Evolutionary conservation across 345 rosid genomes (phyloP).

Genomic region (Cardamine occulta): DNA sequence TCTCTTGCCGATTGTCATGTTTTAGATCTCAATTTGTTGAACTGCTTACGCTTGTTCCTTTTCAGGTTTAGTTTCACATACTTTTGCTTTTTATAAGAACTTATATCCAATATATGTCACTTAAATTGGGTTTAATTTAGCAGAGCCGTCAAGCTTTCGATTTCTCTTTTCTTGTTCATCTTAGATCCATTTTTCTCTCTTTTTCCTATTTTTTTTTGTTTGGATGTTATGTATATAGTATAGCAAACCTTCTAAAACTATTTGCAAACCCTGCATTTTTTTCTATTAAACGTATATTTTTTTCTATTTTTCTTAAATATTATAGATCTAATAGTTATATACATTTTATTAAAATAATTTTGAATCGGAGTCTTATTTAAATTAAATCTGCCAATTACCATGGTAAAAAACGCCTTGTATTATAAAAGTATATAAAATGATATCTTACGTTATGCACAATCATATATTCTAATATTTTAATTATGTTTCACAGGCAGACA

Average conservation of each 20-base stretch:
- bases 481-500: slow-evolving; percentile 59
- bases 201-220: background rate
- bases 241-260: background rate
- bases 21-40: background rate
- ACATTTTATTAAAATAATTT: background rate
- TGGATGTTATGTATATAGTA: background rate
- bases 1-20: slow-evolving; percentile 9
- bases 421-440: background rate
- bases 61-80: slow-evolving; percentile 12
- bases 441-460: slow-evolving; percentile 21
- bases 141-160: slow-evolving; percentile 15
- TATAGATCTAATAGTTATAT: background rate
- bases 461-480: slow-evolving; percentile 17
- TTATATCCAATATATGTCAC: background rate
- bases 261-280: background rate
- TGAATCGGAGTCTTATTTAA: background rate
- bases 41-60: slow-evolving; percentile 12
- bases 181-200: background rate
- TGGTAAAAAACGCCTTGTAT: background rate
- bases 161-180: slow-evolving; percentile 13
- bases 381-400: background rate
- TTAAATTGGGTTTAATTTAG: slow-evolving; percentile 1
- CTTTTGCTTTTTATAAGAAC: background rate
- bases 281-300: background rate
- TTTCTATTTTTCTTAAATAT: background rate